Base-by-base conservation (phyloP, 345 rosid species). In the Populus pruinosa region DNA sequence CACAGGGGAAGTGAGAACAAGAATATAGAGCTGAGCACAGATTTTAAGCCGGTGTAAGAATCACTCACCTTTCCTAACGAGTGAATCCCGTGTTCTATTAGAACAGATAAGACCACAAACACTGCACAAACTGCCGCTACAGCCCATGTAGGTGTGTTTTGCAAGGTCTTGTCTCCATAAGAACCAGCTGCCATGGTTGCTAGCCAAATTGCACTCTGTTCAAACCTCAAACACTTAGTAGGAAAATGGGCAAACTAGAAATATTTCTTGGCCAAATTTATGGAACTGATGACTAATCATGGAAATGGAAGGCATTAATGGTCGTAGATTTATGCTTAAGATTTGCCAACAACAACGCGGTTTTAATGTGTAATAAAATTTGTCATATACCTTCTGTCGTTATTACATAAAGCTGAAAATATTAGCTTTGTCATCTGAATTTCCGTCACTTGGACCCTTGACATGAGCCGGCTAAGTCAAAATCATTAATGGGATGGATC, bases 141-240 rank as follows among this genome's bases (percentile, higher is more conserved):
- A 25, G 82, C 82, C 80, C 77, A 81, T 23, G 73, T 76, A 5
- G 83, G 83, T 14, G 83, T 76, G 8, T 74, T 75, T 68, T 81
- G 74, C 76, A 88, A 41, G 3, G 86, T 41, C 65, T 81, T 78
- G 0, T 81, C 93, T 75, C 86, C 87, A 0, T 68, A 18, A 47
- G 67, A 70, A 72, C 66, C 84, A 7, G 55, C 76, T 18, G 86
- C 88, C 92, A 89, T 89, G 68, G 59, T 41, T 70, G 56, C 35
- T 49, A 43, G 21, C 13, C 29, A 13, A 38, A 65, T 63, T 66
- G 17, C 17, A 14, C 49, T 5, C 8, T 9, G 18, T 33, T 74
- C 27, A 14, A 21, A 65, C 47, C 6, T 65, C 27, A 8, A 21
- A 44, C 47, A 20, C 43, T 55, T 33, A 13, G 16, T 72, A 16